Base-by-base conservation (phyloP, 169 alveolate species). In the Theileria sp. region DNA sequence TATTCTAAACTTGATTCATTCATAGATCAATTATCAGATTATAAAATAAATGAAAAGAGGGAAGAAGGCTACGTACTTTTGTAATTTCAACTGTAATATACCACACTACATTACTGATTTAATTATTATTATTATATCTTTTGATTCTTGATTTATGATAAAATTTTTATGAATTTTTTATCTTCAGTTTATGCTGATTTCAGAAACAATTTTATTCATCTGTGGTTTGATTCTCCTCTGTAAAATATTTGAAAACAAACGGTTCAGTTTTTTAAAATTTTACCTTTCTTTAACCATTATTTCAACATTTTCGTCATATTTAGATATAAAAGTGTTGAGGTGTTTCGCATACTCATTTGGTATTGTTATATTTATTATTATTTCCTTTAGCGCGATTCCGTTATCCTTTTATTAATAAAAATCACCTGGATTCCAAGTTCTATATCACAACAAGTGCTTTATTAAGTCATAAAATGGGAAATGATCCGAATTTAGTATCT, bases 1-100 rank as follows among this genome's bases (percentile, higher is more conserved):
- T 30, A 58, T 25, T 77, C 90, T 0, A 80, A 79, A n/a, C 78
- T 81, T 0, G 62, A 75, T 9, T 64, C 38, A n/a, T 36, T 69
- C 15, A 67, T 80, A 21, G 32, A 64, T 5, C n/a, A 19, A 19
- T 10, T 36, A 10, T 25, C 30, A 38, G 34, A 66, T 1, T 66
- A 66, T 66, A 66, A 38, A 66, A 38, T 25, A 21, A 36, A 17
- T 8, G 60, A 23, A 19, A 56, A 19, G 32, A 25, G 15, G 12
- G 60, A 66, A 38, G 75, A 66, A 66, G 60, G 34, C 15, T 66
- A 25, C 8, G 62, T 66, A 8, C 50, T 34, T 3, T 17, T 66
- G 75, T 66, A 66, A 66, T 25, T 25, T 66, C 8, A 3, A 10
- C n/a, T 30, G 51, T 10, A 10, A 8, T 61, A 30, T 30, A 61